Conservation (phyloP, 2,329 filamentous ascomycete genomes). For the Fusarium clavum region DNA sequence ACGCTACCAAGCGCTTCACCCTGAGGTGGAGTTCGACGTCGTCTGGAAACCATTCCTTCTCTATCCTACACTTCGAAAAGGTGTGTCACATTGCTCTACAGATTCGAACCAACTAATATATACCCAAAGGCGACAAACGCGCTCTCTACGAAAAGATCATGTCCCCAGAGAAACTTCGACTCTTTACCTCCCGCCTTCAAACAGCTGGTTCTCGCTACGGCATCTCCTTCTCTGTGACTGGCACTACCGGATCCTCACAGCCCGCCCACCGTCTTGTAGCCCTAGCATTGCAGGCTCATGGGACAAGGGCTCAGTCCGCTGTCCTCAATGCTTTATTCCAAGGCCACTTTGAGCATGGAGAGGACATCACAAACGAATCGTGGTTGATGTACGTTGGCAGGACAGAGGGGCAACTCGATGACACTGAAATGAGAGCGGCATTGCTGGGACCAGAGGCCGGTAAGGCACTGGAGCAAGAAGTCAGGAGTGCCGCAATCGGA, state of each 20-base stretch:
- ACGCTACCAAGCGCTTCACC: slow-evolving; percentile 54
- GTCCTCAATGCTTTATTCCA: slow-evolving; percentile 57
- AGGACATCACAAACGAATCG: slow-evolving; percentile 55
- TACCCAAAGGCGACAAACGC: slow-evolving; percentile 49
- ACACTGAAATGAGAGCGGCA: slow-evolving; percentile 43
- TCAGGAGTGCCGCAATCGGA: slow-evolving; percentile 43
- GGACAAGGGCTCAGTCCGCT: slow-evolving; percentile 51
- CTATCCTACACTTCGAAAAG: slow-evolving; percentile 49
- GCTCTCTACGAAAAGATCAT: slow-evolving; percentile 52
- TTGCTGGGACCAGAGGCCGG: slow-evolving; percentile 49
- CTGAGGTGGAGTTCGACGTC: slow-evolving; percentile 59
- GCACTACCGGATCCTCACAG: slow-evolving; percentile 58
- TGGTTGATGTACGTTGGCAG: slow-evolving; percentile 54
- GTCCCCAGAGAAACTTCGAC: slow-evolving; percentile 44
- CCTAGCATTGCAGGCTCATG: slow-evolving; percentile 51
- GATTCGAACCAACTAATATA: not conserved
- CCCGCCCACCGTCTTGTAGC: slow-evolving; percentile 61
- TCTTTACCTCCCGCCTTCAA: slow-evolving; percentile 49
- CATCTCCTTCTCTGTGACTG: slow-evolving; percentile 56
- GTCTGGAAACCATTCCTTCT: slow-evolving; percentile 62
- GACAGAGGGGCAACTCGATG: slow-evolving; percentile 48
- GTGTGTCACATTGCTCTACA: slow-evolving; percentile 27
- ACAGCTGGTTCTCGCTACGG: slow-evolving; percentile 50
- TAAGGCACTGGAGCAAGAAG: slow-evolving; percentile 48
- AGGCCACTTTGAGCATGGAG: slow-evolving; percentile 56